Evolutionary conservation across 371 early-diverging fungal genomes (phyloP).

Genomic region (Rhizopus delemar): DNA sequence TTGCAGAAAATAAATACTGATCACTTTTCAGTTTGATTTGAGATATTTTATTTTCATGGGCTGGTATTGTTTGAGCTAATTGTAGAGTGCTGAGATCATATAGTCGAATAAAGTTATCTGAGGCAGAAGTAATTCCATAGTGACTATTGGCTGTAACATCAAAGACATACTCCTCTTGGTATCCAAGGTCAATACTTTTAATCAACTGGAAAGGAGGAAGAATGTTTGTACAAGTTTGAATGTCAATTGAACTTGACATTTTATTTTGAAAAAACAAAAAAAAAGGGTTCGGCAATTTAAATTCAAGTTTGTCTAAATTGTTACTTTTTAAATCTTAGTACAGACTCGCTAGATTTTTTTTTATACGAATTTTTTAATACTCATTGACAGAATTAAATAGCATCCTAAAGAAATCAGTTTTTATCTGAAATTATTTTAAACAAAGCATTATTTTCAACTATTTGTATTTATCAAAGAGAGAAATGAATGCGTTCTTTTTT

Average conservation of each 20-base stretch:
- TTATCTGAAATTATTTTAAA: no score
- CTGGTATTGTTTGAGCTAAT: constrained; percentile 40
- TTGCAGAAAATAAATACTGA: constrained; percentile 63
- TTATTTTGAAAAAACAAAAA: constrained; percentile 2
- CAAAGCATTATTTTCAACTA: no score
- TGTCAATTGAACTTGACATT: constrained; percentile 22
- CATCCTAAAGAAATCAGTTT: no score
- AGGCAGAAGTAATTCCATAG: constrained; percentile 68
- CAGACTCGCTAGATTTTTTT: no score
- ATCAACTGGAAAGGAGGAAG: constrained; percentile 42
- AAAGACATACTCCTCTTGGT: constrained; percentile 64
- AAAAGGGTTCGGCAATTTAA: not conserved
- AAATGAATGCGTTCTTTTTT: not conserved
- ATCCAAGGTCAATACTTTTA: constrained; percentile 46
- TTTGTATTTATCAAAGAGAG: no score
- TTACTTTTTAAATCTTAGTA: no score
- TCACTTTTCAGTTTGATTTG: constrained; percentile 64
- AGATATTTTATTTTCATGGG: constrained; percentile 62
- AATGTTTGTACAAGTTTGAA: constrained; percentile 28
- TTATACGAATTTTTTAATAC: no score
- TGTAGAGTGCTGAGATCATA: constrained; percentile 62
- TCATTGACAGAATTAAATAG: no score
- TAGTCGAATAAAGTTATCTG: constrained; percentile 65
- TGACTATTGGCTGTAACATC: constrained; percentile 60
- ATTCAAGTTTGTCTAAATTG: no score